Percentiles rank a stretch among this genome's conserved stretches.
Evolutionary conservation across 2,329 filamentous ascomycete genomes (phyloP).

Genomic region (Colletotrichum chrysophilum): DNA sequence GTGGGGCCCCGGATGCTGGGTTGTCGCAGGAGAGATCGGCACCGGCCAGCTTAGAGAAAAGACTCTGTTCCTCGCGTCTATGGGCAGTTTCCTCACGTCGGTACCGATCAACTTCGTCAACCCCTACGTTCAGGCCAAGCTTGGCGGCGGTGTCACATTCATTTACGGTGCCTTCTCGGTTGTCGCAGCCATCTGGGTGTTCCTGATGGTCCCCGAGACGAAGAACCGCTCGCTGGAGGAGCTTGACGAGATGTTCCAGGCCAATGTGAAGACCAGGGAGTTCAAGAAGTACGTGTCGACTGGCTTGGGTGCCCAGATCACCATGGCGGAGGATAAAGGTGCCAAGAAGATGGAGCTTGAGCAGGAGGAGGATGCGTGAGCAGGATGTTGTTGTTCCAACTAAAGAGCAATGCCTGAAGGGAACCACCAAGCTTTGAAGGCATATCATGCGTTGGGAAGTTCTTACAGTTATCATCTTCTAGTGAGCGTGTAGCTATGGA

Average conservation of each 20-base stretch:
- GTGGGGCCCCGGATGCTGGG: background rate
- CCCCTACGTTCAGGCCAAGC: conserved; percentile 22
- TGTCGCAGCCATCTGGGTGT: conserved; percentile 20
- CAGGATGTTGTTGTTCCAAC: rapidly evolving
- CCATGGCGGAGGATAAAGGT: background rate
- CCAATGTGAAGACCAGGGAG: background rate
- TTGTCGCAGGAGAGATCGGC: conserved; percentile 10
- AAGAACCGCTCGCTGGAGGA: conserved; percentile 21
- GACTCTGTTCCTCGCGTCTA: conserved; percentile 14
- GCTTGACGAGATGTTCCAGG: conserved; percentile 23
- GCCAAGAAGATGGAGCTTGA: background rate
- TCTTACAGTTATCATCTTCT: background rate
- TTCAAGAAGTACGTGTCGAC: conserved; percentile 7
- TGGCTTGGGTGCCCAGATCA: background rate
- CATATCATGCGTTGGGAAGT: background rate
- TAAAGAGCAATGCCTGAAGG: background rate
- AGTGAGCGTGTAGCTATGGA: background rate
- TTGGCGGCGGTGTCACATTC: conserved; percentile 25
- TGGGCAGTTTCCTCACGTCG: conserved; percentile 6
- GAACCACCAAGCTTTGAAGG: background rate
- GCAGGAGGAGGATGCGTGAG: background rate
- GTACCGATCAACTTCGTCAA: conserved; percentile 22
- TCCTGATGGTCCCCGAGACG: conserved; percentile 11
- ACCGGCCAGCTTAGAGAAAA: conserved; percentile 21
- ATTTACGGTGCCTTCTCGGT: conserved; percentile 26